Base-by-base conservation (phyloP, 768 basidiomycete species). In the Kwoniella pini region DNA sequence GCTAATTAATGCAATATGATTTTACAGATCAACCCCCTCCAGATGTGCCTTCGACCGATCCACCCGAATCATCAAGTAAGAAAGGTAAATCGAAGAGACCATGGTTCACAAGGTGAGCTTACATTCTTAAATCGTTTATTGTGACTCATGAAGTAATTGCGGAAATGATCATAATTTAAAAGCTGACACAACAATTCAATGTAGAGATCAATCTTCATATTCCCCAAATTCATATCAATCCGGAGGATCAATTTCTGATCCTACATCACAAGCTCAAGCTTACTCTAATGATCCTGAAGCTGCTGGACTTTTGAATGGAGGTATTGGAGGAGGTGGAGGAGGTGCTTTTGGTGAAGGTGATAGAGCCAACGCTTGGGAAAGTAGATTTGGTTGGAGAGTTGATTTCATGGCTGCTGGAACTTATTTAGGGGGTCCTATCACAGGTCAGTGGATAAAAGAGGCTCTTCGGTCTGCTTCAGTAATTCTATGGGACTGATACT, bases 371-470 rank as follows among this genome's bases (percentile, higher is more conserved):
- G 83, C 82, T 62, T 89, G 88, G 88, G 86, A 87, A 80, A 88
- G 87, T 13, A 80, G 85, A 26, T 83, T 84, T 67, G 85, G 85
- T 12, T 80, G 84, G 81, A 82, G 88, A 64, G 84, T 89, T 12
- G 87, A 90, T 74, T 50, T 87, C 22, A 79, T 87, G 56, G 84
- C 87, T 15, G 86, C 86, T 4, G 80, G 81, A 49, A 83, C 85
- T 3, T 90, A 90, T 74, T 33, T 88, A 0, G 76, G 88, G 0
- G 89, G 89, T 6, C 89, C 87, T 0, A 71, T 89, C 21, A 85
- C 87, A 54, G 89, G 11, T 12, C 40, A 15, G 33, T 36, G 33
- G 33, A 43, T 5, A n/a, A n/a, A n/a, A n/a, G n/a, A n/a, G n/a
- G n/a, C n/a, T n/a, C n/a, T n/a, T n/a, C n/a, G n/a, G n/a, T n/a